phyloP scores from a whole-genome alignment of 495 filamentous ascomycete species.

The Ascobolus immersus region DNA sequence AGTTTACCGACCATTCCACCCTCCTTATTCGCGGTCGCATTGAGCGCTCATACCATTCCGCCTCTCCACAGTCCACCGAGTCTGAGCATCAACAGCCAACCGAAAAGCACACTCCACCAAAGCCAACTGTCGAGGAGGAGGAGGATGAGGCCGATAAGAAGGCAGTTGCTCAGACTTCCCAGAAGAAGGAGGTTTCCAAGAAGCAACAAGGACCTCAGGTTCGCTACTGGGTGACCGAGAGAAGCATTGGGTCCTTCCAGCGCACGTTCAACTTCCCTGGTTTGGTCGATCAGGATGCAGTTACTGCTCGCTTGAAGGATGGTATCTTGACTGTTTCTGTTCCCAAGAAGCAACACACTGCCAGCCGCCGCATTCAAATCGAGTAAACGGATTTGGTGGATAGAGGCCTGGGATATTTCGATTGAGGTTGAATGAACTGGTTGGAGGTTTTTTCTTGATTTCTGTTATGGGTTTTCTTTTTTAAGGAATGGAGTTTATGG shows the following conservation, averaged over 20 bases:
- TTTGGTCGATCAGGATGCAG: conserved; percentile 48
- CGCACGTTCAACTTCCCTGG: conserved; percentile 53
- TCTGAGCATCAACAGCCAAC: conserved; percentile 10
- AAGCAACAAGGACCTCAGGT: conserved; percentile 19
- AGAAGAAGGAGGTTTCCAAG: conserved; percentile 11
- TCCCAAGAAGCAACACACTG: conserved; percentile 40
- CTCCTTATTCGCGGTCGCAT: conserved; percentile 44
- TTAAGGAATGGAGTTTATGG: too few relatives aligned
- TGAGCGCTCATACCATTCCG: conserved; percentile 29
- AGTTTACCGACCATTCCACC: conserved; percentile 60
- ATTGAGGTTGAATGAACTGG: too few relatives aligned
- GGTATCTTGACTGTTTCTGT: conserved; percentile 47
- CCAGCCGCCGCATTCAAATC: conserved; percentile 29
- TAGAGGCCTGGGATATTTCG: too few relatives aligned
- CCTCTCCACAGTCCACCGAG: too few relatives aligned
- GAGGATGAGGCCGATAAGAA: conserved; percentile 14
- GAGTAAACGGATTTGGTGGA: too few relatives aligned
- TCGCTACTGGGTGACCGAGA: conserved; percentile 62
- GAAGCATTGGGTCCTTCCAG: conserved; percentile 53
- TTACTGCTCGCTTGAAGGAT: conserved; percentile 50
- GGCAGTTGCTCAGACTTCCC: conserved; percentile 3
- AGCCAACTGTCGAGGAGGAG: conserved; percentile 16
- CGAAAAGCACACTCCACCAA: conserved; percentile 20
- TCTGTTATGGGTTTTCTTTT: too few relatives aligned
- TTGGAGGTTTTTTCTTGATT: too few relatives aligned